phyloP scores from a whole-genome alignment of 176 grass and related monocot genomes.

The Cenchrus fungigraminus region DNA sequence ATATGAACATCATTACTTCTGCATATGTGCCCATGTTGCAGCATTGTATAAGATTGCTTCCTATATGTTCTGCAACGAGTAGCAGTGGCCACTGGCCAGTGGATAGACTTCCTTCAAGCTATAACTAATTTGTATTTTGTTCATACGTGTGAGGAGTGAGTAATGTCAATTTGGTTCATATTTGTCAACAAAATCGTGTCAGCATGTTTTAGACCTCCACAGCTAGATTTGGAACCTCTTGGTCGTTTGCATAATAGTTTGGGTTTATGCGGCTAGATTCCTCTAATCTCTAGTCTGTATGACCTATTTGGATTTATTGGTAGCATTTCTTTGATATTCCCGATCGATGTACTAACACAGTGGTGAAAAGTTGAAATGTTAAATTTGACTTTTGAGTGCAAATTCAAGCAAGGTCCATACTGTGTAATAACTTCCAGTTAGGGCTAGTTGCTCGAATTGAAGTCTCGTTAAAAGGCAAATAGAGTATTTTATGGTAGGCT shows the following conservation, averaged over 20 bases:
- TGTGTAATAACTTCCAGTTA: not conserved
- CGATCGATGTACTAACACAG: not conserved
- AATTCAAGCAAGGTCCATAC: slow-evolving; percentile 13
- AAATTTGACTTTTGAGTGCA: slow-evolving; percentile 12
- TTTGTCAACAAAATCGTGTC: not conserved
- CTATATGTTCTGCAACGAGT: not conserved
- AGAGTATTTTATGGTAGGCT: not conserved
- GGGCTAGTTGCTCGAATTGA: not conserved
- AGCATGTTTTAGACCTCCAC: not conserved
- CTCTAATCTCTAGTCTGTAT: not conserved
- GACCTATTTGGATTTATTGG: not conserved
- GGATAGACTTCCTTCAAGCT: not conserved
- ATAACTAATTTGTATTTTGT: not conserved
- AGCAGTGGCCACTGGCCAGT: not conserved
- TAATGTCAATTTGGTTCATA: not conserved
- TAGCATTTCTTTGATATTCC: not conserved
- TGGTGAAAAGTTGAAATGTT: not conserved
- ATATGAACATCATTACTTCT: not conserved
- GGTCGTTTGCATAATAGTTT: not conserved
- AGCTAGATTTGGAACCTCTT: slow-evolving; percentile 6
- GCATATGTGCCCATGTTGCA: not conserved
- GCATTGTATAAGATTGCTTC: not conserved
- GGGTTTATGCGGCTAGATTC: not conserved
- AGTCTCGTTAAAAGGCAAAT: slow-evolving; percentile 2
- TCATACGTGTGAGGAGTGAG: not conserved